These are phyloP conservation scores for Panicum hallii DNA, from an alignment of 202 grass and related monocot species.

Conservation along the genomic window DNA sequence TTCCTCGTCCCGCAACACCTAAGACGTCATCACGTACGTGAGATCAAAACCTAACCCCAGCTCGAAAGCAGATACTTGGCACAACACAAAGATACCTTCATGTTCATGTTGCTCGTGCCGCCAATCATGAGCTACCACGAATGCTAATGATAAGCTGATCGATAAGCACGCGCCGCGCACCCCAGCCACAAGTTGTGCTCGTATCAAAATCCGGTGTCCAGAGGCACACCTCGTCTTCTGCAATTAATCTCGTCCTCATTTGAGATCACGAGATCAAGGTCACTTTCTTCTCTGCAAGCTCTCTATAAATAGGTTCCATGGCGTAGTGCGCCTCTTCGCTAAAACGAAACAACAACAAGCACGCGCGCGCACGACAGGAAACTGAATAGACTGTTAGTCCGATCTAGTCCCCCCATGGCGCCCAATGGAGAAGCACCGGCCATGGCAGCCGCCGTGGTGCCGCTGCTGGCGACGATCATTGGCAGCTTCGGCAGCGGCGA, in stretches of 20 bases:
- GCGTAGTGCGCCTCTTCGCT: not conserved
- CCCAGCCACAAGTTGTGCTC: constrained; percentile 37
- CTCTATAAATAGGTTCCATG: constrained; percentile 52
- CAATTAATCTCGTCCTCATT: constrained; percentile 41
- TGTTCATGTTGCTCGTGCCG: constrained; percentile 19
- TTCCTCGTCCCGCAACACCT: not conserved
- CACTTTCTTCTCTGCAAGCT: not conserved
- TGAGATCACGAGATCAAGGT: constrained; percentile 32
- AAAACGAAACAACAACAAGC: not conserved
- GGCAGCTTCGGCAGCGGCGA: constrained; percentile 35
- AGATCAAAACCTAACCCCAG: constrained; percentile 34
- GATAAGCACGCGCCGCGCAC: constrained; percentile 36
- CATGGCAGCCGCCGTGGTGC: constrained; percentile 22
- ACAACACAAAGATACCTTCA: constrained; percentile 22
- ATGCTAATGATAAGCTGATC: constrained; percentile 21
- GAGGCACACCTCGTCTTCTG: constrained; percentile 14
- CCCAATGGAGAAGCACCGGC: constrained; percentile 31
- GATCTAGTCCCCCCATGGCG: not conserved
- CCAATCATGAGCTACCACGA: constrained; percentile 15
- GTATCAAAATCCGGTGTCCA: constrained; percentile 35
- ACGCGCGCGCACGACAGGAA: not conserved
- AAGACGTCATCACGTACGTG: constrained; percentile 44
- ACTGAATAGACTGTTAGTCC: not conserved
- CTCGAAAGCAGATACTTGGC: not conserved
- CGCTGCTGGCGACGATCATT: constrained; percentile 44